Percentiles rank a stretch among this genome's conserved stretches.
phyloP scores from a whole-genome alignment of 768 basidiomycete species.

The Omphalotus guepiniiformis region DNA sequence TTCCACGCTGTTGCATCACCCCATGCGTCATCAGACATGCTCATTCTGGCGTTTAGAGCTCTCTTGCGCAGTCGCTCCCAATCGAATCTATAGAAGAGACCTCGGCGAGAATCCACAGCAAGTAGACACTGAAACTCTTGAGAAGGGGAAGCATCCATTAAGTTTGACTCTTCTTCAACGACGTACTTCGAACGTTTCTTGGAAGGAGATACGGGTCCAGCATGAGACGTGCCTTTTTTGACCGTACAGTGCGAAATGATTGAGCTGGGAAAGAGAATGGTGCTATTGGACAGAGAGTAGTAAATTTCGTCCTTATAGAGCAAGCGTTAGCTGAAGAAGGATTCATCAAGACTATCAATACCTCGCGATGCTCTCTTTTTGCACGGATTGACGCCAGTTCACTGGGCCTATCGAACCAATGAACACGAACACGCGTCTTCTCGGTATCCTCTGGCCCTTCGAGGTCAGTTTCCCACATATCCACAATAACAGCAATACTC shows the following conservation, averaged over 20 bases:
- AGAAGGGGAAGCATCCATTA: conserved; percentile 15
- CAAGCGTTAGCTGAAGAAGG: background rate
- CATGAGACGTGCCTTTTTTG: conserved; percentile 23
- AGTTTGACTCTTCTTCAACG: conserved; percentile 19
- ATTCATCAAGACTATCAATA: conserved; percentile 24
- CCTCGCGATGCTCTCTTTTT: conserved; percentile 56
- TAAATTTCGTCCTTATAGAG: conserved; percentile 73
- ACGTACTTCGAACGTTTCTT: conserved; percentile 8
- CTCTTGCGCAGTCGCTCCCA: conserved; percentile 48
- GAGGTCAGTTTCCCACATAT: conserved; percentile 56
- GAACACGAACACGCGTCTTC: conserved; percentile 56
- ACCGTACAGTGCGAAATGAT: conserved; percentile 53
- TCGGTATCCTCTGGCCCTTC: conserved; percentile 22
- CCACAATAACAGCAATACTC: conserved; percentile 65
- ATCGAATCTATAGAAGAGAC: conserved; percentile 57
- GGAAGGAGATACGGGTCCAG: conserved; percentile 5
- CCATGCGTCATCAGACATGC: conserved; percentile 24
- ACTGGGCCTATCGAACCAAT: conserved; percentile 71
- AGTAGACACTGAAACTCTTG: conserved; percentile 50
- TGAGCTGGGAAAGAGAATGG: conserved; percentile 44
- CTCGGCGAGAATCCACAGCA: conserved; percentile 54
- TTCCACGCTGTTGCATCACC: conserved; percentile 46
- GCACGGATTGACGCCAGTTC: conserved; percentile 60
- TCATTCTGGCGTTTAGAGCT: conserved; percentile 34
- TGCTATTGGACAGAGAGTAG: conserved; percentile 49